These are phyloP conservation scores for Acacia acuminata DNA, from an alignment of 306 rosid species.

Conservation along the genomic window DNA sequence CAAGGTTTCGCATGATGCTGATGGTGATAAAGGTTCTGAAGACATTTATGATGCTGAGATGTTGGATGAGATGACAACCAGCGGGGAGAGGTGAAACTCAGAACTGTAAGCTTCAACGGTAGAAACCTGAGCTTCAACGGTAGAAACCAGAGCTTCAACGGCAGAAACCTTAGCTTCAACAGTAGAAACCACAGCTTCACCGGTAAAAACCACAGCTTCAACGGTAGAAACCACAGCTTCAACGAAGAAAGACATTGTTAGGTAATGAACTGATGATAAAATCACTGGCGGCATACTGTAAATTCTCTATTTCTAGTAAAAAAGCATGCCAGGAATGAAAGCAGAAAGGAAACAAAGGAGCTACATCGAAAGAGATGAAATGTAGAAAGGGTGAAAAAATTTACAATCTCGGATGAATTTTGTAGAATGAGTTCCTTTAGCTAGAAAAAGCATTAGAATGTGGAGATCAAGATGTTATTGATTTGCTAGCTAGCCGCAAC, in stretches of 20 bases:
- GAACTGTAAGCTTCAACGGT: conserved; percentile 52
- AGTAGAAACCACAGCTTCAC: conserved; percentile 39
- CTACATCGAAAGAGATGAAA: neutral
- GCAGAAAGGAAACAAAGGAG: neutral
- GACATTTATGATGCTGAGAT: conserved; percentile 72
- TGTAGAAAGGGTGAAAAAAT: neutral
- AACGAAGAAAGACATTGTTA: conserved; percentile 49
- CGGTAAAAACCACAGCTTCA: conserved; percentile 28
- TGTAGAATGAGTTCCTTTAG: conserved; percentile 17
- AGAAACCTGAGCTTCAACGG: conserved; percentile 32
- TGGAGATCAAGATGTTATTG: conserved; percentile 6
- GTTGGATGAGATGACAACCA: conserved; percentile 84
- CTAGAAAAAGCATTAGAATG: conserved; percentile 18
- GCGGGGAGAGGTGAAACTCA: conserved; percentile 82
- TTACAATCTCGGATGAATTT: neutral
- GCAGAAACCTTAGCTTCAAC: conserved; percentile 29
- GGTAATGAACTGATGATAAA: conserved; percentile 37
- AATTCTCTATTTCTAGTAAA: neutral
- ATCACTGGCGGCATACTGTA: conserved; percentile 2
- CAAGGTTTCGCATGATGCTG: conserved; percentile 39
- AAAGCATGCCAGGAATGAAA: conserved; percentile 7
- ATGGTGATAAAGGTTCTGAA: conserved; percentile 35
- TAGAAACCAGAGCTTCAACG: conserved; percentile 40
- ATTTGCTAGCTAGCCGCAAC: neutral
- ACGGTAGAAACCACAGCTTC: conserved; percentile 40